Conservation (phyloP, 306 rosid genomes). For the Abrus precatorius region DNA sequence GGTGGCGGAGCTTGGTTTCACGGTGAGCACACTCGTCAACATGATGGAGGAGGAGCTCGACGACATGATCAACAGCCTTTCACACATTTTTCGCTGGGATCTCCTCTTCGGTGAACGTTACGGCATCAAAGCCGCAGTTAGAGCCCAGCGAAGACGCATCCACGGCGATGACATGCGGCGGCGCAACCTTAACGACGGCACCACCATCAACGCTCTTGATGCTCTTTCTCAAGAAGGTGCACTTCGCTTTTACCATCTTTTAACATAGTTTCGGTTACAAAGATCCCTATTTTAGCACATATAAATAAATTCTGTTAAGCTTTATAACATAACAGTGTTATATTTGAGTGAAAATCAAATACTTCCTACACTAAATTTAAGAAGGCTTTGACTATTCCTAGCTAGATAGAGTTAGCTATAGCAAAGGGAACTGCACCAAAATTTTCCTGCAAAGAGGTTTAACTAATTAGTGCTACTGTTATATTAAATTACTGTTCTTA, state of each 20-base stretch:
- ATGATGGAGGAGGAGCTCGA: slow-evolving; percentile 94
- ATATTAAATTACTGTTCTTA: slow-evolving; percentile 59
- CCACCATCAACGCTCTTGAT: slow-evolving; percentile 72
- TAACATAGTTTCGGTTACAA: no score
- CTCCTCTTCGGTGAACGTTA: slow-evolving; percentile 92
- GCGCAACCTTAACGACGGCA: slow-evolving; percentile 60
- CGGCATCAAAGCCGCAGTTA: slow-evolving; percentile 89
- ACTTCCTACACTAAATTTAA: no score
- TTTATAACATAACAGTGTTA: no score
- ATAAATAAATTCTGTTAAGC: no score
- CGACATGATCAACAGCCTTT: slow-evolving; percentile 93
- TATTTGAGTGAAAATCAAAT: no score
- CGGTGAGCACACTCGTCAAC: slow-evolving; percentile 77
- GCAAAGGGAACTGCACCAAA: no score
- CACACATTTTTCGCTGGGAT: slow-evolving; percentile 86
- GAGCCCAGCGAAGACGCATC: slow-evolving; percentile 85
- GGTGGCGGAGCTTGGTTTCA: slow-evolving; percentile 93
- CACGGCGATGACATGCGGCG: slow-evolving; percentile 77
- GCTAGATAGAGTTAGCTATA: no score
- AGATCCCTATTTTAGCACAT: no score
- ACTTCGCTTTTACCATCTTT: no score
- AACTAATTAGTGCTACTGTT: slow-evolving; percentile 48
- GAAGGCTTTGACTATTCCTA: no score
- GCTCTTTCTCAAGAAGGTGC: slow-evolving; percentile 95
- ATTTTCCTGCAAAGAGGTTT: no score